These are phyloP conservation scores for Cytospora schulzeri DNA, from an alignment of 2,329 filamentous ascomycete species.

Conservation along the genomic window DNA sequence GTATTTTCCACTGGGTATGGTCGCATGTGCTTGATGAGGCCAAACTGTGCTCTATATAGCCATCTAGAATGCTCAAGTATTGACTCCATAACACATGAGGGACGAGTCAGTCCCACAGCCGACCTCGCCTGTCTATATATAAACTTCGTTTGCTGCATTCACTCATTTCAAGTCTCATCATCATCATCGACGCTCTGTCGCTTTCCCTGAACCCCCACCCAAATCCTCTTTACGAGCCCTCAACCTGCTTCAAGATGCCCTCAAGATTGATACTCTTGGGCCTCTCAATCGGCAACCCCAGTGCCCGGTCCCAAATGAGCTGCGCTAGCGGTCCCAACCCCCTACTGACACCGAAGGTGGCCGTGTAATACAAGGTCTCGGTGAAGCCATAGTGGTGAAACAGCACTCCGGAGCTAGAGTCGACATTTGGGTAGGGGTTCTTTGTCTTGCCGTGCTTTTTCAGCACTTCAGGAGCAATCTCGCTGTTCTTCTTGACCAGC, in stretches of 20 bases:
- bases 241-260: conserved; percentile 73
- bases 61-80: background rate
- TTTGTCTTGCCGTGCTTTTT: conserved; percentile 97
- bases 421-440: conserved; percentile 97
- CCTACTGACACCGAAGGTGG: conserved; percentile 69
- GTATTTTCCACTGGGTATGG: conserved; percentile 7
- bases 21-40: background rate
- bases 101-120: no score
- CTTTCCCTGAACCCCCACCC: background rate
- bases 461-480: conserved; percentile 86
- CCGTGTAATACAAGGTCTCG: conserved; percentile 92
- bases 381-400: conserved; percentile 99
- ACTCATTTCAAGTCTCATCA: background rate
- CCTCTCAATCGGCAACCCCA: conserved; percentile 93
- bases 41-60: background rate
- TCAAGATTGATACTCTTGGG: conserved; percentile 96
- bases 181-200: background rate
- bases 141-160: background rate
- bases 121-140: background rate
- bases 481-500: conserved; percentile 89
- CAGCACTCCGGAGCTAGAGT: conserved; percentile 87
- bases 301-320: conserved; percentile 91
- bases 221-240: conserved; percentile 35
- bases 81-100: background rate
- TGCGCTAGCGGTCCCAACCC: conserved; percentile 88